Conservation (phyloP, 371 early-diverging fungal species). For the Rhizopus arrhizus region DNA sequence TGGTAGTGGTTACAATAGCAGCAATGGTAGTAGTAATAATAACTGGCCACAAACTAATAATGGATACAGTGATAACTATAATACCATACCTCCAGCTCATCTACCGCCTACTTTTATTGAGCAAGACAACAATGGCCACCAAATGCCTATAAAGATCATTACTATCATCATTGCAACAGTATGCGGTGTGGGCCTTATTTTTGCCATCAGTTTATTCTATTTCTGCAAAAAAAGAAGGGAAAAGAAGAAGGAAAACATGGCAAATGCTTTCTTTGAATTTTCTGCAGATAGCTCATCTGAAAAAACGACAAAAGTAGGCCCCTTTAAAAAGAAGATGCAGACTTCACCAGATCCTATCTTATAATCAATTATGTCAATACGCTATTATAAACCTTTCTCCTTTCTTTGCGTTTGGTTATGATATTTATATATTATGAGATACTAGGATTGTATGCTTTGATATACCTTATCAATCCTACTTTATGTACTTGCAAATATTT, state of each 20-base stretch:
- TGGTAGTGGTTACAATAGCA: constrained; percentile 5
- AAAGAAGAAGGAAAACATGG: constrained; percentile 40
- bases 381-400: background rate
- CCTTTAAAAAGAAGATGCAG: constrained; percentile 24
- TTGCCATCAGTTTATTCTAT: constrained; percentile 22
- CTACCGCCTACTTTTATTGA: background rate
- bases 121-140: background rate
- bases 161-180: constrained; percentile 27
- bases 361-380: background rate
- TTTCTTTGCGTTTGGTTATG: too few species aligned
- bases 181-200: constrained; percentile 22
- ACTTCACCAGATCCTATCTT: constrained; percentile 6
- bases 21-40: constrained; percentile 3
- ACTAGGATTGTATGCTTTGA: too few species aligned
- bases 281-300: constrained; percentile 29
- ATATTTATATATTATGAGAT: too few species aligned
- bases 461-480: too few species aligned
- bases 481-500: too few species aligned
- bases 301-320: constrained; percentile 19
- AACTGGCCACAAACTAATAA: constrained; percentile 11
- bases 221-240: constrained; percentile 32
- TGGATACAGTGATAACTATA: constrained; percentile 11
- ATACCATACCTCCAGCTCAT: background rate
- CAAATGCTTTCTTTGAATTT: constrained; percentile 40
- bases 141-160: constrained; percentile 9